phyloP scores from a whole-genome alignment of 768 basidiomycete species.

The Mycena floridula region DNA sequence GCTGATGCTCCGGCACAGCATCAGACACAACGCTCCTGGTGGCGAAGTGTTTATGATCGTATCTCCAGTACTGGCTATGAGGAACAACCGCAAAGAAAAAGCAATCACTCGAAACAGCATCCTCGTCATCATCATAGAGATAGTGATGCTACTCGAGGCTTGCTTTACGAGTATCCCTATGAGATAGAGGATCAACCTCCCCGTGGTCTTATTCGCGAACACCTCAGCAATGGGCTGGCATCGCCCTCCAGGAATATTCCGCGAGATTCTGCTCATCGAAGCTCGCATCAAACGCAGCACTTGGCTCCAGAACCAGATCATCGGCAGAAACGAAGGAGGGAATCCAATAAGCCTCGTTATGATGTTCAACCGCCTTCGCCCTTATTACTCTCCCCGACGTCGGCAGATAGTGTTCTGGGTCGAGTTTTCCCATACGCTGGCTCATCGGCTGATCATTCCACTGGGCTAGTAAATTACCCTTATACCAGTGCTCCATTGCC shows the following conservation, averaged over 20 bases:
- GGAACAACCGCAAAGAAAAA: conserved; percentile 4
- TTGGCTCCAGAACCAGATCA: too few relatives aligned
- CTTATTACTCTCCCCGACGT: background rate
- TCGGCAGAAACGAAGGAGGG: too few relatives aligned
- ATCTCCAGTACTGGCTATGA: conserved; percentile 34
- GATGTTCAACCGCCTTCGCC: background rate
- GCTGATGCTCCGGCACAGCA: conserved; percentile 14
- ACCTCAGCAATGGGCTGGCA: too few relatives aligned
- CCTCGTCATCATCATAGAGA: conserved; percentile 12
- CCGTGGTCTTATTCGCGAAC: conserved; percentile 19
- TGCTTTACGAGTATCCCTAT: conserved; percentile 18
- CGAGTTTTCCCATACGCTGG: background rate
- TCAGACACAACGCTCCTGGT: conserved; percentile 44
- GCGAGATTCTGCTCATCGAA: too few relatives aligned
- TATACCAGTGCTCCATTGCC: too few relatives aligned
- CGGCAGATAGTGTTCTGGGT: background rate
- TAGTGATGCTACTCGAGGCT: conserved; percentile 9
- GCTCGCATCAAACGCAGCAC: too few relatives aligned
- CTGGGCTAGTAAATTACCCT: too few relatives aligned
- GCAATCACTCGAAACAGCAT: conserved; percentile 4
- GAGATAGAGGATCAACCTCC: conserved; percentile 36
- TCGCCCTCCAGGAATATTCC: too few relatives aligned
- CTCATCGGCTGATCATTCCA: background rate
- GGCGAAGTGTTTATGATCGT: conserved; percentile 47
- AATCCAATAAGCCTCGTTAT: too few relatives aligned